Conservation (phyloP, 441 rosid genomes). For the Hypseocharis bilobata region DNA sequence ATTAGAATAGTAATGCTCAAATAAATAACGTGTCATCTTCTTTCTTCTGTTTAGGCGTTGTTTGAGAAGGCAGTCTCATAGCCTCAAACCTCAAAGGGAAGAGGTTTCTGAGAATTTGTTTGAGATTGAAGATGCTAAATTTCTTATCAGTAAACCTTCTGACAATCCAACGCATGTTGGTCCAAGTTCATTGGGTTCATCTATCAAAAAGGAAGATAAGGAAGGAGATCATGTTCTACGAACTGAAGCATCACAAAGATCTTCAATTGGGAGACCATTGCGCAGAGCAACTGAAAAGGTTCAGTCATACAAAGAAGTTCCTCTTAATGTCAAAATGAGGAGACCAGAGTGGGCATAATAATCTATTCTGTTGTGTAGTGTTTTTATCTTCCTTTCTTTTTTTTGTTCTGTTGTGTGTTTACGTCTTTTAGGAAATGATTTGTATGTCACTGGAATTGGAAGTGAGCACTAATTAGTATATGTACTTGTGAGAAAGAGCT, state of each 20-base stretch:
- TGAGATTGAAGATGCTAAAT: conserved; percentile 49
- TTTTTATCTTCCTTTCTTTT: too few relatives aligned
- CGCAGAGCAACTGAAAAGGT: conserved; percentile 58
- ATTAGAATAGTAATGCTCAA: too few relatives aligned
- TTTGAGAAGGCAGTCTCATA: conserved; percentile 48
- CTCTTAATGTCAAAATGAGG: conserved; percentile 44
- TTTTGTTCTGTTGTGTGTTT: too few relatives aligned
- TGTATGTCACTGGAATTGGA: too few relatives aligned
- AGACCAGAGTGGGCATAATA: conserved; percentile 23
- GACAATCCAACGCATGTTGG: conserved; percentile 19
- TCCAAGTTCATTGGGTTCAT: conserved; percentile 16
- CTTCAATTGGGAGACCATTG: conserved; percentile 46
- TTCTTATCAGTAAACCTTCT: conserved; percentile 11
- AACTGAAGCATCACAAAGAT: conserved; percentile 23
- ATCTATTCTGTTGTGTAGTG: too few relatives aligned
- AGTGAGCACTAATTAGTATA: too few relatives aligned
- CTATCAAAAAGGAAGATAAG: conserved; percentile 13
- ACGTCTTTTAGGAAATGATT: too few relatives aligned
- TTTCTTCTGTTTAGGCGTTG: conserved; percentile 32
- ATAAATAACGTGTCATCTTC: background rate
- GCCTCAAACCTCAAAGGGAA: conserved; percentile 34
- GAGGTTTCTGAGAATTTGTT: conserved; percentile 44
- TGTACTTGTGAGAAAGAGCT: too few relatives aligned
- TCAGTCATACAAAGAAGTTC: conserved; percentile 51
- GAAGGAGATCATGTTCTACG: conserved; percentile 15